Evolutionary conservation across 2,329 filamentous ascomycete species (phyloP).

Genomic region (Nothophaeocryptopus gaeumannii): DNA sequence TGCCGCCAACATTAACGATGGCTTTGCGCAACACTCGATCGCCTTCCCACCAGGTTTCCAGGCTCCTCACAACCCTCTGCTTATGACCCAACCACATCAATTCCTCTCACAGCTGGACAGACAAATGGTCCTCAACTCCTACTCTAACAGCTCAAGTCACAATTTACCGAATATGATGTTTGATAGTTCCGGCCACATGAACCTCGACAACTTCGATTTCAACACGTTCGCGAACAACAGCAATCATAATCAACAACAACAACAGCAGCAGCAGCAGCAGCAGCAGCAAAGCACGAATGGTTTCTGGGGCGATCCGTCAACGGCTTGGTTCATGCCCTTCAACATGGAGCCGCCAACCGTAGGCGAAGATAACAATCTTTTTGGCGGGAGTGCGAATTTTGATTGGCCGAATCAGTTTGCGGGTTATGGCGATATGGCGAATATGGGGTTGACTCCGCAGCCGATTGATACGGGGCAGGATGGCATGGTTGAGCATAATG

Average conservation of each 20-base stretch:
- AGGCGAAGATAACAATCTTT: conserved; percentile 38
- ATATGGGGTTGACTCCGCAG: conserved; percentile 20
- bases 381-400: conserved; percentile 28
- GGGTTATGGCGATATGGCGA: conserved; percentile 27
- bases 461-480: conserved; percentile 19
- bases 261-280: conserved; percentile 5
- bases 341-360: conserved; percentile 72
- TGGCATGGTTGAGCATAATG: background rate
- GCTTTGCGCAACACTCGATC: conserved; percentile 46
- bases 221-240: conserved; percentile 21
- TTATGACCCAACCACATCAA: conserved; percentile 34
- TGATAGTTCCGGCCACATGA: conserved; percentile 16
- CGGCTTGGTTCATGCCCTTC: conserved; percentile 90
- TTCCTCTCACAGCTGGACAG: conserved; percentile 69
- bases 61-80: conserved; percentile 29
- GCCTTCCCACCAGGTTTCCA: conserved; percentile 39
- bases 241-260: conserved; percentile 15
- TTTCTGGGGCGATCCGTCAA: conserved; percentile 45
- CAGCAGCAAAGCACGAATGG: conserved; percentile 15
- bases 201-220: conserved; percentile 29
- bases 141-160: conserved; percentile 45
- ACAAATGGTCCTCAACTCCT: conserved; percentile 73
- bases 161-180: conserved; percentile 13
- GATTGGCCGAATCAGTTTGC: conserved; percentile 32
- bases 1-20: conserved; percentile 16